A percentile compares a stretch with the other conserved stretches of the same genome.
These are phyloP conservation scores for Zancudomyces culisetae DNA, from an alignment of 371 early-diverging fungal genomes.

Conservation along the genomic window DNA sequence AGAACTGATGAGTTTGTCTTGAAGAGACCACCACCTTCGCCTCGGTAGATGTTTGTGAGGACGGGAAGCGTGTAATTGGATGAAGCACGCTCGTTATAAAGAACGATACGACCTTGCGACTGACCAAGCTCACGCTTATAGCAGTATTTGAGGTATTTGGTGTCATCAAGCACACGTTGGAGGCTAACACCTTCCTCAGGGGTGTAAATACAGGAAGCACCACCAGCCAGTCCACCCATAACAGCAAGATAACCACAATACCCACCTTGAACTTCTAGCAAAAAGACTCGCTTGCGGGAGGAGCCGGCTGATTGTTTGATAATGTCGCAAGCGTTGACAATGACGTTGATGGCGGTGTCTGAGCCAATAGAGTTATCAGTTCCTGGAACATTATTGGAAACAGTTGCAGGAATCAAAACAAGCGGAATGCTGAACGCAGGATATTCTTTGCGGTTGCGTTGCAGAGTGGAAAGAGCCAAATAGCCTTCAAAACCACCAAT, in stretches of 20 bases:
- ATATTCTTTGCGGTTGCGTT: slow-evolving; percentile 47
- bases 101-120: slow-evolving; percentile 61
- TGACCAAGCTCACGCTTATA: slow-evolving; percentile 49
- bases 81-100: slow-evolving; percentile 67
- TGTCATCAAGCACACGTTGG: slow-evolving; percentile 59
- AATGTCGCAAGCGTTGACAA: slow-evolving; percentile 82
- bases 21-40: slow-evolving; percentile 86
- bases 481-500: slow-evolving; percentile 94
- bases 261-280: slow-evolving; percentile 97
- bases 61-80: slow-evolving; percentile 80
- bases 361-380: slow-evolving; percentile 92
- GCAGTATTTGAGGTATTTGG: slow-evolving; percentile 51
- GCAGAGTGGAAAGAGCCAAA: slow-evolving; percentile 52
- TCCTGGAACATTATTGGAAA: slow-evolving; percentile 96
- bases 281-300: slow-evolving; percentile 81
- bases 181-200: slow-evolving; percentile 85
- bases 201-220: slow-evolving; percentile 88
- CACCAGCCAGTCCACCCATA: slow-evolving; percentile 75
- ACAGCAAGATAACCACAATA: slow-evolving; percentile 90
- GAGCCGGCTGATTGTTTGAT: slow-evolving; percentile 85
- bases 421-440: slow-evolving; percentile 86
- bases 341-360: slow-evolving; percentile 95
- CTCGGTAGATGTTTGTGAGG: slow-evolving; percentile 66
- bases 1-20: slow-evolving; percentile 83
- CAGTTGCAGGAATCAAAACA: slow-evolving; percentile 88